phyloP scores from a whole-genome alignment of 2,329 filamentous ascomycete species.

The Ophiosphaerella herpotricha region DNA sequence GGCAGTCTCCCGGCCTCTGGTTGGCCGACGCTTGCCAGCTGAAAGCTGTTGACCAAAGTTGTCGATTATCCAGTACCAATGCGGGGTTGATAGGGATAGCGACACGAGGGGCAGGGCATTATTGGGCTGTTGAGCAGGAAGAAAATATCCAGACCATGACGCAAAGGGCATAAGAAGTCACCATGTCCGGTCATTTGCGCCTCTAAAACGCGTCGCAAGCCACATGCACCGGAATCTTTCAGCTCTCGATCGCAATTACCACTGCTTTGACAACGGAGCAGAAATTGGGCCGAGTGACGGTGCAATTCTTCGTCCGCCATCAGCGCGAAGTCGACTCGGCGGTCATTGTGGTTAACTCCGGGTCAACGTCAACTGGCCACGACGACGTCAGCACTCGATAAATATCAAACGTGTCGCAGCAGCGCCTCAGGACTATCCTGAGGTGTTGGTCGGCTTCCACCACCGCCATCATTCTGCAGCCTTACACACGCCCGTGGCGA shows the following conservation, averaged over 20 bases:
- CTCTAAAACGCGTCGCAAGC: too few species aligned
- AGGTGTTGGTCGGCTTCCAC: conserved; percentile 18
- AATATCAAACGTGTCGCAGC: conserved; percentile 17
- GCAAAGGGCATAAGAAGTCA: too few species aligned
- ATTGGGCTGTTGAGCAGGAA: neutral
- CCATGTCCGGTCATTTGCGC: too few species aligned
- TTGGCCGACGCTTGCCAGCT: neutral
- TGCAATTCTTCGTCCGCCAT: conserved; percentile 13
- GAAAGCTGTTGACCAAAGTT: neutral
- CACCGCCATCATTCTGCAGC: conserved; percentile 43
- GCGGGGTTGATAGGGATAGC: too few species aligned
- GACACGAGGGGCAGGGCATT: neutral
- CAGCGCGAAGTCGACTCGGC: neutral
- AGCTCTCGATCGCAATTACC: neutral
- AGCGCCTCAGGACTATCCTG: conserved; percentile 22
- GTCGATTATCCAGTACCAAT: too few species aligned
- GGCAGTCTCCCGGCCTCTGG: neutral
- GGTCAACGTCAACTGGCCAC: neutral
- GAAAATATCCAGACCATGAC: neutral
- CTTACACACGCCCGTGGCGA: conserved; percentile 32
- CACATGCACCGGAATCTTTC: neutral
- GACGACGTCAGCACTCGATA: conserved; percentile 28
- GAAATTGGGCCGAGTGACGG: conserved; percentile 4
- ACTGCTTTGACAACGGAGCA: neutral
- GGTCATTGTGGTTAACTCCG: conserved; percentile 13